Evolutionary conservation across 441 rosid genomes (phyloP), one percentile per base, ranked within the genome.

Genomic region (Mallotus japonicus): DNA sequence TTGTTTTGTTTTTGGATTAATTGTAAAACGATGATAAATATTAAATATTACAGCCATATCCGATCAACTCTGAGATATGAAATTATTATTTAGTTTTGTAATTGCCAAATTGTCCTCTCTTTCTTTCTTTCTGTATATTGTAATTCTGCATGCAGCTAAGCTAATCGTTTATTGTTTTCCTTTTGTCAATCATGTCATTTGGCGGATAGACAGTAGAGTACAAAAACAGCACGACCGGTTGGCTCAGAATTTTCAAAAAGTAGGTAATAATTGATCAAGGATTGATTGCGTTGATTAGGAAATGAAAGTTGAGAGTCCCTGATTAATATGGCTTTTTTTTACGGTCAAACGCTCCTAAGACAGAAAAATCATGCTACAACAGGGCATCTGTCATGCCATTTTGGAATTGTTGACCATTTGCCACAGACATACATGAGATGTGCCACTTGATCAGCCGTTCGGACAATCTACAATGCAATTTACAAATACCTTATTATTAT

Each of bases 1-100:
- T 28, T 28, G 37, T 50, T 19, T n/a, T 62, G 12, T 64, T 24
- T 20, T 50, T 34, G 5, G 2, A 5, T 65, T 64, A 32, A 54
- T 55, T 70, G 73, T 63, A 70, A 61, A 62, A 72, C 13, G 14
- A 53, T 72, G 5, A 54, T 62, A 40, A 51, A 72, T 72, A 63
- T 53, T 53, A 8, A 63, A 40, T 53, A 8, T 15, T 15, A 0
- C 24, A 19, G 32, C 32, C 60, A 56, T 56, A 19, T 56, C 60
- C 28, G 15, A 47, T 28, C 47, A 24, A 11, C 0, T 13, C 4
- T 47, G 12, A 54, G 17, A 34, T 2, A 47, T 42, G 10, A 15
- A 37, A 15, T 24, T 16, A 19, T 6, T 16, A 7, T 3, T 69
- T 42, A 7, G 4, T 15, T 49, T 16, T 37, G 12, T 8, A 15